Evolutionary conservation across 75 land plant species (phyloP).

Genomic region (Picea sitchensis): DNA sequence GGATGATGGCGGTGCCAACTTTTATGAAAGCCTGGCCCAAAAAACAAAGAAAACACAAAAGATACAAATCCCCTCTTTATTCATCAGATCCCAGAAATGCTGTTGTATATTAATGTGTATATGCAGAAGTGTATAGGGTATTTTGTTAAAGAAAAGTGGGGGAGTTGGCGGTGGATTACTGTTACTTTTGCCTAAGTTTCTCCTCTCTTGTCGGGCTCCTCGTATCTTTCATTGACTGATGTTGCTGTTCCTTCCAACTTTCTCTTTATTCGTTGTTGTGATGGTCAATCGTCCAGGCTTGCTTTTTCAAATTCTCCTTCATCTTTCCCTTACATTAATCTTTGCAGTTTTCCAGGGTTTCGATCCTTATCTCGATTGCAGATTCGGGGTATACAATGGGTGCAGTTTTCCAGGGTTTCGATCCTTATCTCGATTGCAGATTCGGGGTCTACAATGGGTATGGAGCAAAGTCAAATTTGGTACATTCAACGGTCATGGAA

Average conservation of each 20-base stretch:
- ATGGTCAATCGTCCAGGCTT: not conserved
- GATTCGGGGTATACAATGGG: no score
- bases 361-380: no score
- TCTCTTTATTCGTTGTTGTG: constrained; percentile 2
- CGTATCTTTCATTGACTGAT: not conserved
- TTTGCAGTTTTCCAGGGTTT: no score
- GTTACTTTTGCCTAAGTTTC: not conserved
- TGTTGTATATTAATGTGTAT: not conserved
- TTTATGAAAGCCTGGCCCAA: not conserved
- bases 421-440: no score
- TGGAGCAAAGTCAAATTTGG: no score
- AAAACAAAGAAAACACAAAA: not conserved
- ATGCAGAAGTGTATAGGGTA: no score
- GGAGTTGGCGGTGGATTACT: no score
- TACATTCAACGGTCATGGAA: no score
- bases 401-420: no score
- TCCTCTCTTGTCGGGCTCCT: not conserved
- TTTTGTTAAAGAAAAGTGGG: not conserved
- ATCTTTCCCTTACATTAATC: not conserved
- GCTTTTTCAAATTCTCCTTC: not conserved
- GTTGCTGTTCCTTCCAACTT: not conserved
- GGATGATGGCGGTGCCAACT: constrained; percentile 2
- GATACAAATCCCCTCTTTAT: not conserved
- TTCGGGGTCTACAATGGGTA: no score
- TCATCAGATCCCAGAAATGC: not conserved